These are phyloP conservation scores for Yarrowia hollandica DNA, from an alignment of 805 yeast species.

Conservation along the genomic window DNA sequence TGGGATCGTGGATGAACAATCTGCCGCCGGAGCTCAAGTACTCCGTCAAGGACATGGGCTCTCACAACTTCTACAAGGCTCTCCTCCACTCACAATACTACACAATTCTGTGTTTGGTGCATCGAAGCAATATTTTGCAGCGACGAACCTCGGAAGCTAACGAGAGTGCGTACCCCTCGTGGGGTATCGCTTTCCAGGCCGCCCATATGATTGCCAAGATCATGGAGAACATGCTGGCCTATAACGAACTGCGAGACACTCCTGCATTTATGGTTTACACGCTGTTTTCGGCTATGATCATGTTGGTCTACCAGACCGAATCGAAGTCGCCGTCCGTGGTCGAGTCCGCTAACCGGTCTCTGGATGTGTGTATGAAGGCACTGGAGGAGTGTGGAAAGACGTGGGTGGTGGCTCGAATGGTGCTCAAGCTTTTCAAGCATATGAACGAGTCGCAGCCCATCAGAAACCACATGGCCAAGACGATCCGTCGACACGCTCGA, in stretches of 20 bases:
- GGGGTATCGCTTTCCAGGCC: constrained; percentile 81
- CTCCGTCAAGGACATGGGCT: constrained; percentile 54
- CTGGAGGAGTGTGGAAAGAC: constrained; percentile 49
- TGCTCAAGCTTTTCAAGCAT: constrained; percentile 52
- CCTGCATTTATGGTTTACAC: constrained; percentile 63
- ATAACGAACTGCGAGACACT: constrained; percentile 51
- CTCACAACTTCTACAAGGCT: constrained; percentile 59
- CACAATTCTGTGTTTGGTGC: constrained; percentile 67
- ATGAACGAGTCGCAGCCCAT: constrained; percentile 36
- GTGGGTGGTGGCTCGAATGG: constrained; percentile 54
- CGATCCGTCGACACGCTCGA: neutral
- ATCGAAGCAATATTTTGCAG: constrained; percentile 61
- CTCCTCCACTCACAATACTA: constrained; percentile 68
- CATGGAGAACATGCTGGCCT: constrained; percentile 54
- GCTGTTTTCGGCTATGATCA: constrained; percentile 62
- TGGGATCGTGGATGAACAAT: constrained; percentile 74
- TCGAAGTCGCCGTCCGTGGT: constrained; percentile 43
- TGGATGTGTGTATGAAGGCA: constrained; percentile 42
- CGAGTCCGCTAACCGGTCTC: constrained; percentile 44
- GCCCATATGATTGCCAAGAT: constrained; percentile 73
- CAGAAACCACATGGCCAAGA: constrained; percentile 27
- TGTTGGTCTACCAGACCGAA: constrained; percentile 69
- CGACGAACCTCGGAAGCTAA: constrained; percentile 34
- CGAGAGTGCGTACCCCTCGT: constrained; percentile 53
- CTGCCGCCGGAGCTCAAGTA: constrained; percentile 65